Base-by-base conservation (phyloP, 2,329 filamentous ascomycete species). In the Bipolaris gigantea region DNA sequence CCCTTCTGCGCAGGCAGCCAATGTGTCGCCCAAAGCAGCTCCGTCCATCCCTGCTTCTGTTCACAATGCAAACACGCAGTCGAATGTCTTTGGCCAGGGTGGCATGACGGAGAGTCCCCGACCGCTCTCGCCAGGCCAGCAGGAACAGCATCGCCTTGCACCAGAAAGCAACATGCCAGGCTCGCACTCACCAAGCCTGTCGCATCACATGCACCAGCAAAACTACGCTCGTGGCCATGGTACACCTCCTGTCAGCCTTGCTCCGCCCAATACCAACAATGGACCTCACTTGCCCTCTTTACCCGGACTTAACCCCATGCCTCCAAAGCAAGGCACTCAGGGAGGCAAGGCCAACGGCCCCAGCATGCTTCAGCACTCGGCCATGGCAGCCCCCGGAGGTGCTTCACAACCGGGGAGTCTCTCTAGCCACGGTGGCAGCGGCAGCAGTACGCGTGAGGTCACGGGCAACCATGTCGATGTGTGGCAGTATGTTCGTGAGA, bases 71-170 rank as follows among this genome's bases (percentile, higher is more conserved):
- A 70, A 63, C 15, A 48, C 53, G 33, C 69, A 72, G 59, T 50
- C 78, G 79, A 42, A 83, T 82, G 82, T 92, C 60, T 95, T 90
- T 70, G 83, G 85, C 8, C 86, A 91, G 60, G 83, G 84, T 48
- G 76, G 77, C 49, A 89, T 96, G 78, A 94, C 89, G 3, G 91
- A 96, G 73, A 95, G 90, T 61, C 91, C 92, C 0, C 95, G 92
- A 69, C 88, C 92, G 4, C 79, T 96, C 36, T 92, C 87, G 56
- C 88, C 89, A n/a, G 81, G 81, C 16, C 79, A 79, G 53, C 77
- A 79, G 59, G 77, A 81, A 18, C 79, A 82, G 52, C 76, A 76
- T 75, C 71, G 80, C 18, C 79, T 87, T 45, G 74, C 81, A 15
- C 73, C 77, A 27, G 74, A 82, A 56, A 76, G 69, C 36, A 71